Percentiles rank a stretch among this genome's conserved stretches.
These are phyloP conservation scores for Euphorbia pulcherrima DNA, from an alignment of 345 rosid genomes.

Conservation along the genomic window DNA sequence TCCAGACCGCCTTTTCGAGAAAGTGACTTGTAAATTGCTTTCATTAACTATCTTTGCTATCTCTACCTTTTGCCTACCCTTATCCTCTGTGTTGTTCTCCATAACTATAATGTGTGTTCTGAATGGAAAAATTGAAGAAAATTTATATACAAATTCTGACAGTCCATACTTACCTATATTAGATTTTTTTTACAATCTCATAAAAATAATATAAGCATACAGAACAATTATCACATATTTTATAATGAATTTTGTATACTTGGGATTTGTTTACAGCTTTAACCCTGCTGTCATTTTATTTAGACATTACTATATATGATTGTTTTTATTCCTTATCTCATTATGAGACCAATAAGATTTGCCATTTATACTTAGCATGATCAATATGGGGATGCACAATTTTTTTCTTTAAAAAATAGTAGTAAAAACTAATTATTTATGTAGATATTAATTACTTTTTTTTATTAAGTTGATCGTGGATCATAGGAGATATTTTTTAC, in stretches of 20 bases:
- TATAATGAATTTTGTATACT: not conserved
- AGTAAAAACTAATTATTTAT: not conserved
- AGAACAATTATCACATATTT: not conserved
- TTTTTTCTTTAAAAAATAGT: not conserved
- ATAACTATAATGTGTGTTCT: not conserved
- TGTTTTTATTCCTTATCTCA: not conserved
- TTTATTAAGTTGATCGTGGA: not conserved
- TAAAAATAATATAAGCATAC: not conserved
- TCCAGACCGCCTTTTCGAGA: slow-evolving; percentile 24
- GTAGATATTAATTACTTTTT: not conserved
- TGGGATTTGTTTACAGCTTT: not conserved
- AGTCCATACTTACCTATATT: slow-evolving; percentile 15
- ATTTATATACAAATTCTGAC: slow-evolving; percentile 11
- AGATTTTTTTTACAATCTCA: slow-evolving; percentile 12
- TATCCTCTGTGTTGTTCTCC: slow-evolving; percentile 19
- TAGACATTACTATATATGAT: not conserved
- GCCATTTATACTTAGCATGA: not conserved
- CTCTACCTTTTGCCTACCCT: slow-evolving; percentile 28
- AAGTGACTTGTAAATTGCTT: slow-evolving; percentile 29
- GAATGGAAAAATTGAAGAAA: not conserved
- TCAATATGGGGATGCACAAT: not conserved
- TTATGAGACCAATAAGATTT: not conserved
- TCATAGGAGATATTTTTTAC: not conserved
- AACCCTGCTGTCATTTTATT: not conserved
- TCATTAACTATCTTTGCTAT: slow-evolving; percentile 28